Evolutionary conservation across 2,329 filamentous ascomycete species (phyloP).

Genomic region (Leptographium wingfieldii): DNA sequence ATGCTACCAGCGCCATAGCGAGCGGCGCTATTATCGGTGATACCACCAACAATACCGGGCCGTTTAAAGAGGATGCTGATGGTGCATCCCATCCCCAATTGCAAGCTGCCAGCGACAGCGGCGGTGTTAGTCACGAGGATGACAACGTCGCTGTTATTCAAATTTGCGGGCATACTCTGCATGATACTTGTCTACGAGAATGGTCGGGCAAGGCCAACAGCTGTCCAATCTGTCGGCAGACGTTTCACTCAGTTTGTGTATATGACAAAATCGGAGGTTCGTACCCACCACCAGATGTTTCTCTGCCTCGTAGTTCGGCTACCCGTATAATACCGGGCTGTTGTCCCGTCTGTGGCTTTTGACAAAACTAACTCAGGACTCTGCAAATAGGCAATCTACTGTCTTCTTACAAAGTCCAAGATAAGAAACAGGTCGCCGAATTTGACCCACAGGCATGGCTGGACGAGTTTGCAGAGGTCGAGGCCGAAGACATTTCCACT

Average conservation of each 20-base stretch:
- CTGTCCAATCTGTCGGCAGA: conserved; percentile 89
- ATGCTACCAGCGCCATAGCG: not conserved
- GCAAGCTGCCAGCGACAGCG: not conserved
- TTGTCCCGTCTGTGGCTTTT: not conserved
- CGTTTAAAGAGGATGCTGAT: not conserved
- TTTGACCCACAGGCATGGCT: conserved; percentile 66
- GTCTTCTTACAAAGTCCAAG: conserved; percentile 54
- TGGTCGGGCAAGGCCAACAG: conserved; percentile 97
- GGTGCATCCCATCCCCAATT: not conserved
- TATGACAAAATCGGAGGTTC: conserved; percentile 66
- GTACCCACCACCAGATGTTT: not conserved
- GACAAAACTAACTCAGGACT: not conserved
- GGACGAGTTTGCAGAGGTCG: conserved; percentile 61
- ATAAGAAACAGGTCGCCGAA: conserved; percentile 82
- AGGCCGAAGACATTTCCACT: conserved; percentile 56
- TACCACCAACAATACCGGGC: not conserved
- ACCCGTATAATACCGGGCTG: not conserved
- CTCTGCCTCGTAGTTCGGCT: not conserved
- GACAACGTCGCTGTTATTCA: conserved; percentile 46
- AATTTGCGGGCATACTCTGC: conserved; percentile 82
- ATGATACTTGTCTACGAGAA: conserved; percentile 82
- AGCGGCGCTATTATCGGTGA: not conserved
- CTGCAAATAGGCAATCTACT: conserved; percentile 34
- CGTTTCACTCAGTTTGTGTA: conserved; percentile 82
- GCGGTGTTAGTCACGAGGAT: conserved; percentile 15